These are phyloP conservation scores for Paraphaeosphaeria sporulosa DNA, from an alignment of 2,329 filamentous ascomycete species.

Conservation along the genomic window DNA sequence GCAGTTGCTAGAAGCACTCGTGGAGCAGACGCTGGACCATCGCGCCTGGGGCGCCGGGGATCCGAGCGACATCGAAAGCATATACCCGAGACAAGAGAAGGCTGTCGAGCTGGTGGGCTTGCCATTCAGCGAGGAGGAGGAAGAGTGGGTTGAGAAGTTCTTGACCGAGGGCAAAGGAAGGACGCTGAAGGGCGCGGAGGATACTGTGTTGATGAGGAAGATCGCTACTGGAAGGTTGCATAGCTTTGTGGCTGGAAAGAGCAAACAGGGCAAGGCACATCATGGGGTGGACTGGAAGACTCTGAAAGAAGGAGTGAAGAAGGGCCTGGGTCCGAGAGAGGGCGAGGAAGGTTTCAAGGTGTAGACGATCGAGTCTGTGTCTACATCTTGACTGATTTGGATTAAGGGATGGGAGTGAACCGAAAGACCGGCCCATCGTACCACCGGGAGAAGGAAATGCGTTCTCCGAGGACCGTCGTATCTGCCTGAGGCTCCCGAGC, in stretches of 20 bases:
- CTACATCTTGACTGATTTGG: background rate
- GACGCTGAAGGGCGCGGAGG: slow-evolving; percentile 69
- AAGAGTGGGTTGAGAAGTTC: slow-evolving; percentile 75
- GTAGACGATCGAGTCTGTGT: background rate
- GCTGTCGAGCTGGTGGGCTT: slow-evolving; percentile 75
- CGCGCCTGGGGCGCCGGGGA: slow-evolving; percentile 20
- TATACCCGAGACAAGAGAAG: slow-evolving; percentile 57
- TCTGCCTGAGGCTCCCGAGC: background rate
- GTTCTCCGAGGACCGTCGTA: background rate
- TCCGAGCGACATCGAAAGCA: slow-evolving; percentile 13
- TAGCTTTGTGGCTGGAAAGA: slow-evolving; percentile 48
- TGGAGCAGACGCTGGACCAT: slow-evolving; percentile 51
- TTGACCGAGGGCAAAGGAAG: slow-evolving; percentile 71
- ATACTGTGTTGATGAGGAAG: slow-evolving; percentile 76
- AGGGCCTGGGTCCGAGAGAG: slow-evolving; percentile 45
- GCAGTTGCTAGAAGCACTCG: slow-evolving; percentile 71
- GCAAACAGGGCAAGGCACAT: slow-evolving; percentile 52
- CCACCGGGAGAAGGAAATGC: background rate
- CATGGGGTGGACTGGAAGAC: slow-evolving; percentile 62
- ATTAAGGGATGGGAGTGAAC: background rate
- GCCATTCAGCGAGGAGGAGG: slow-evolving; percentile 74
- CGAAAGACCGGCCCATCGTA: background rate
- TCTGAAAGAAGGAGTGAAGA: slow-evolving; percentile 46
- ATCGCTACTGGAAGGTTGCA: slow-evolving; percentile 70
- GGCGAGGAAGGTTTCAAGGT: slow-evolving; percentile 29